Base-by-base conservation (phyloP, 2,329 filamentous ascomycete genomes). In the Oidium heveae region DNA sequence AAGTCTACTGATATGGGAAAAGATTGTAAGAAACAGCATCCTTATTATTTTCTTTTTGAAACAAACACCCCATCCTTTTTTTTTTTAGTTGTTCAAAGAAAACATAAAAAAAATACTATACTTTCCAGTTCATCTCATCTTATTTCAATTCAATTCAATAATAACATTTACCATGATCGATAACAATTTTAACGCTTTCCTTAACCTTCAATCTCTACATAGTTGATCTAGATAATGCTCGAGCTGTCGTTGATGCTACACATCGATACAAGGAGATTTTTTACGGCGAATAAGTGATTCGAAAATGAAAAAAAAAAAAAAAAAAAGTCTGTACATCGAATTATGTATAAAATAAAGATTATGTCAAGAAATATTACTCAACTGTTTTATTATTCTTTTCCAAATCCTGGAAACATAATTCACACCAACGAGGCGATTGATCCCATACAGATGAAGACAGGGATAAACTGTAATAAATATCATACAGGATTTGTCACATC, bases 201-300 rank as follows among this genome's bases (percentile, higher is more conserved):
- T 33, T n/a, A 36, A 33, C 49, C 55, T 54, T 12, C 13, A 39
- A 43, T 20, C 34, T 46, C 37, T 1, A n/a, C 16, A 53, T 54
- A 62, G 58, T 59, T 89, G 87, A 95, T 68, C 85, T 84, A 67
- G 74, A 73, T 54, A 74, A 86, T 36, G 82, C 80, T 57, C 79
- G 85, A 56, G 77, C 82, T 0, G 83, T 95, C 2, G 88, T 94
- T 16, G 84, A 95, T 56, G 81, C 79, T 37, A 91, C 86, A 36
- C 88, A 95, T 68, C 76, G 80, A 52, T 78, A 86, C 65, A 84
- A 82, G 63, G 72, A 79, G 57, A 82, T 96, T 53, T 95, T 95
- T 65, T 87, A 84, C 52, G 18, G 18, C 15, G 41, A 44, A 8
- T 44, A 10, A 44, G 18, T 44, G 3, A 39, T 13, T 13, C 3